phyloP scores from a whole-genome alignment of 2,329 filamentous ascomycete species.

The Thelonectria rubi region DNA sequence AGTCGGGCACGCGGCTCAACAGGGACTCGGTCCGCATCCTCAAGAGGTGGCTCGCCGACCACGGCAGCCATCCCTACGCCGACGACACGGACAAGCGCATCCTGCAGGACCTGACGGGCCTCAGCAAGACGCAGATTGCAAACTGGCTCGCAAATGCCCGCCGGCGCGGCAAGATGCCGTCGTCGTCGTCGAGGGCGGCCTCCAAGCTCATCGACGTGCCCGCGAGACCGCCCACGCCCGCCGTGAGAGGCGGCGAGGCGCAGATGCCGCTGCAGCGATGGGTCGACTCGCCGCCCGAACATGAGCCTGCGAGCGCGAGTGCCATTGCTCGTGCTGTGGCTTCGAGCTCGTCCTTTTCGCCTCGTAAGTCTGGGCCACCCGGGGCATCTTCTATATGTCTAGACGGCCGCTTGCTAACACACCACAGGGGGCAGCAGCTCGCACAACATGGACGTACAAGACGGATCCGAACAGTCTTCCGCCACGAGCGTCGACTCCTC shows the following conservation, averaged over 20 bases:
- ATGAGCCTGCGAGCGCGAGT: conserved; percentile 43
- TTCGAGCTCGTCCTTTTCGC: conserved; percentile 20
- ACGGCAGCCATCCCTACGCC: conserved; percentile 81
- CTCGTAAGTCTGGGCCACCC: conserved; percentile 15
- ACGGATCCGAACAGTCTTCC: conserved; percentile 17
- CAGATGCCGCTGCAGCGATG: conserved; percentile 40
- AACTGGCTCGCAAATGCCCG: conserved; percentile 91
- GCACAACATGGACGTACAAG: neutral
- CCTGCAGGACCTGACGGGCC: conserved; percentile 76
- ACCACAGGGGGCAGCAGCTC: neutral
- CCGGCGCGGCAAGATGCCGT: conserved; percentile 73
- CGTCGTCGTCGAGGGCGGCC: neutral
- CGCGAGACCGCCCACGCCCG: conserved; percentile 48
- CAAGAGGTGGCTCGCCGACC: conserved; percentile 80
- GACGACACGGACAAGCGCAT: conserved; percentile 81
- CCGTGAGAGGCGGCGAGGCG: conserved; percentile 1
- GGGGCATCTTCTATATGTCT: too few species aligned
- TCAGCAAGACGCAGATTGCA: conserved; percentile 81
- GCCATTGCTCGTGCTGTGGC: conserved; percentile 43
- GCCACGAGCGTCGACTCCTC: conserved; percentile 20
- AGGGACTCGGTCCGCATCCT: conserved; percentile 77
- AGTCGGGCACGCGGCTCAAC: conserved; percentile 58
- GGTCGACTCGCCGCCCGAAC: conserved; percentile 44
- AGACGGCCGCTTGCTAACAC: neutral
- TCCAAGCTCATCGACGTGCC: conserved; percentile 64